phyloP scores from a whole-genome alignment of 768 basidiomycete species.

The Rhodocollybia butyracea region DNA sequence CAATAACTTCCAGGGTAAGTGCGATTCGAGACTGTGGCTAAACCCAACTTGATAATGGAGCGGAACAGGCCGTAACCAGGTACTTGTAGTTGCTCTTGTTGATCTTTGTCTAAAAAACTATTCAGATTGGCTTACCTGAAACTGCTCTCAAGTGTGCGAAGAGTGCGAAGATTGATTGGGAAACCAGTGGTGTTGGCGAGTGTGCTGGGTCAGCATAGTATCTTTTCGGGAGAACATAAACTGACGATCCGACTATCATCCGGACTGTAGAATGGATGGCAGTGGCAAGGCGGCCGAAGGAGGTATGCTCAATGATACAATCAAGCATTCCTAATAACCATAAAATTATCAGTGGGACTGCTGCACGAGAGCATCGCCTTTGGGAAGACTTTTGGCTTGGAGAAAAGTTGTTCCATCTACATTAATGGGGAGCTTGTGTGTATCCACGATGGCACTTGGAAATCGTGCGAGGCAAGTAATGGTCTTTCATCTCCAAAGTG shows the following conservation, averaged over 20 bases:
- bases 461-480: constrained; percentile 66
- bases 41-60: neutral
- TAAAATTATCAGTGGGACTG: constrained; percentile 28
- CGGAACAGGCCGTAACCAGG: constrained; percentile 5
- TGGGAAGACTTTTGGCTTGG: constrained; percentile 46
- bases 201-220: constrained; percentile 68
- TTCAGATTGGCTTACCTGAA: constrained; percentile 58
- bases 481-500: constrained; percentile 7
- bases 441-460: constrained; percentile 76
- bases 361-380: constrained; percentile 55
- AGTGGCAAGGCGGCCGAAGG: constrained; percentile 66
- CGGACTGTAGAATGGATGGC: too few species aligned
- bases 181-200: constrained; percentile 45
- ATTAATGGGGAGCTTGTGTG: constrained; percentile 70
- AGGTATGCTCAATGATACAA: neutral
- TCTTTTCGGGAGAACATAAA: too few species aligned
- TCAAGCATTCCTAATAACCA: neutral
- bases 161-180: constrained; percentile 67
- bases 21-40: constrained; percentile 28
- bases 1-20: constrained; percentile 65
- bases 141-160: constrained; percentile 66
- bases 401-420: constrained; percentile 84
- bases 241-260: too few species aligned
- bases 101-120: neutral
- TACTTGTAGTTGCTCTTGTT: neutral